A percentile compares a stretch with the other conserved stretches of the same genome.
Evolutionary conservation across 148 eudicot species (phyloP).

Genomic region (Diospyros kaki): DNA sequence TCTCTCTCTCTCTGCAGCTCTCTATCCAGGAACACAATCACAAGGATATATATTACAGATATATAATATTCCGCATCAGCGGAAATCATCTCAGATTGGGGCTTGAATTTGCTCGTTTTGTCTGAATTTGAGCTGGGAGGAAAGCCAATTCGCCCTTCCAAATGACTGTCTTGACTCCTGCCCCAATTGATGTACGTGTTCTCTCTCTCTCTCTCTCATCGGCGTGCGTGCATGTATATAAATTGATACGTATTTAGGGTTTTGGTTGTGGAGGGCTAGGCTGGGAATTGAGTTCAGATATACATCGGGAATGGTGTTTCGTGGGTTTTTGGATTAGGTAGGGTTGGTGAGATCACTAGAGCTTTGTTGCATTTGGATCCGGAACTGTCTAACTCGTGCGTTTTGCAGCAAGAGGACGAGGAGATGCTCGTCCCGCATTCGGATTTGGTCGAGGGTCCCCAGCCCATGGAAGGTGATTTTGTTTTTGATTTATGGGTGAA

Average conservation of each 20-base stretch:
- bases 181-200: slow-evolving; percentile 49
- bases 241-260: not conserved
- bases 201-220: not conserved
- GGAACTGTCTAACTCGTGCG: not conserved
- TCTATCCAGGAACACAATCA: not conserved
- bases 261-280: slow-evolving; percentile 1
- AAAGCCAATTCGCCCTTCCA: slow-evolving; percentile 4
- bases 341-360: slow-evolving; percentile 10
- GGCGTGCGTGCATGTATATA: not conserved
- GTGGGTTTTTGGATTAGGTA: not conserved
- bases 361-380: slow-evolving; percentile 14
- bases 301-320: no score
- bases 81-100: no score
- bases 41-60: no score
- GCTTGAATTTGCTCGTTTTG: not conserved
- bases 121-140: not conserved
- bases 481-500: slow-evolving; percentile 11
- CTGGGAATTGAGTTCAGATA: slow-evolving; percentile 16
- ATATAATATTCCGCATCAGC: no score
- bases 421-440: slow-evolving; percentile 88
- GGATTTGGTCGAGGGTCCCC: slow-evolving; percentile 51
- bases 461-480: slow-evolving; percentile 83
- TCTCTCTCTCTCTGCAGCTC: not conserved
- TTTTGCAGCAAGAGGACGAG: slow-evolving; percentile 67
- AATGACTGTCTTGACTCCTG: slow-evolving; percentile 68